Base-by-base conservation (phyloP, 2,329 filamentous ascomycete genomes). In the Fusarium beomiforme region DNA sequence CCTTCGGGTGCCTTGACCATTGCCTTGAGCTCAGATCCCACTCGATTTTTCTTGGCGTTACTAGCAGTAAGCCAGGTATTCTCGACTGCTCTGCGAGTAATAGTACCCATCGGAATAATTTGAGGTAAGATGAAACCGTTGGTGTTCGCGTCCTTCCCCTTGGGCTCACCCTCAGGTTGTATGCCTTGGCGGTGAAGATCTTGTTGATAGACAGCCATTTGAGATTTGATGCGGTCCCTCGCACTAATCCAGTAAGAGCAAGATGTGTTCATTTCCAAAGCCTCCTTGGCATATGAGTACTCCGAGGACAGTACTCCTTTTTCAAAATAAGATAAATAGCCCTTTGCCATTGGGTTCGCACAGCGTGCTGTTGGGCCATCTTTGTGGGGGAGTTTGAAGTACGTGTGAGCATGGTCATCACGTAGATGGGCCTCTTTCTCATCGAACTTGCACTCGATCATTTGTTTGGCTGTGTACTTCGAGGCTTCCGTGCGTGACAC, bases 241-340 rank as follows among this genome's bases (percentile, higher is more conserved):
- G 96, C 95, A 76, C 94, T 97, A 75, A 99, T 98, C 96, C 97
- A 99, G 81, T 99, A 99, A 1, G 95, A 98, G 79, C 97, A 99
- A 0, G 94, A 97, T 0, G 96, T 94, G 75, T 99, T 99, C 96
- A 99, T 99, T 75, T 98, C 93, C 44, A 99, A 84, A 0, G 97
- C 96, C 79, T 97, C 94, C 78, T 97, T 98, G 0, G 96, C 96
- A 76, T 98, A 95, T 0, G 90, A 80, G 76, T 92, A 98, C 79
- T 97, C 92, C 0, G 95, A 98, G 1, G 93, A 93, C 6, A 99
- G 84, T 1, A 88, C 93, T 0, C 94, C 95, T 37, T 92, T 93
- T 76, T 99, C 96, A 76, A 99, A 98, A 79, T 97, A 98, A 55
- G 90, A 81, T 62, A 97, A 84, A 75, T 98, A 99, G 14, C 92